Conservation (phyloP, 106 monocot genomes). For the Dendrobium officinale region DNA sequence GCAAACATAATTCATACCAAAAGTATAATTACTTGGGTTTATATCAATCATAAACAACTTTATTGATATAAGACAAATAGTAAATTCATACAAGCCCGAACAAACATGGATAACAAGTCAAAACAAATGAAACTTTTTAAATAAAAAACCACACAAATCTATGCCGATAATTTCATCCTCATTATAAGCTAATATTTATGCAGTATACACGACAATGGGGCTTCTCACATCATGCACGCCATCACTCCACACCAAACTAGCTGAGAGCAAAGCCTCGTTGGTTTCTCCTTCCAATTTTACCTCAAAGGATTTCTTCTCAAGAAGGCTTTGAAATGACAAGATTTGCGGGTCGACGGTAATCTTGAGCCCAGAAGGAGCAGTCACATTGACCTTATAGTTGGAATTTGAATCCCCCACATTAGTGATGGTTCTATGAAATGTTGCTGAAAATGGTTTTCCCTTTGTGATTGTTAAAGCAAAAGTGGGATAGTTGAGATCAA, state of each 20-base stretch:
- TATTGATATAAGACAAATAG: no score
- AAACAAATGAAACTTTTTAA: no score
- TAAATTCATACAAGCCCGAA: no score
- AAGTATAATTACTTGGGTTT: no score
- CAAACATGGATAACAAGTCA: no score
- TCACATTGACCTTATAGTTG: slow-evolving; percentile 4
- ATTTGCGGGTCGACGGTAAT: slow-evolving; percentile 11
- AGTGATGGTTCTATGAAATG: slow-evolving; percentile 14
- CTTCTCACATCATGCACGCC: slow-evolving; percentile 33
- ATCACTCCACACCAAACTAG: slow-evolving; percentile 30
- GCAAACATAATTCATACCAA: no score
- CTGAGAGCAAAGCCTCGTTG: neutral
- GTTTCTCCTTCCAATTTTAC: slow-evolving; percentile 18
- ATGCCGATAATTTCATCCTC: no score
- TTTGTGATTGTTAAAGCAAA: neutral
- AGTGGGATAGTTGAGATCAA: slow-evolving; percentile 21
- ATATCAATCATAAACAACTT: no score
- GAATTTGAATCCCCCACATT: slow-evolving; percentile 15
- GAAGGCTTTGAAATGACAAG: slow-evolving; percentile 10
- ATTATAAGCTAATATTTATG: no score
- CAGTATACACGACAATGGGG: slow-evolving; percentile 29
- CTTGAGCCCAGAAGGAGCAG: neutral
- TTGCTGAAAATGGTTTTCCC: neutral
- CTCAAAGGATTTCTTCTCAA: slow-evolving; percentile 18
- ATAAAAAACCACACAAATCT: no score